phyloP scores from a whole-genome alignment of 371 early-diverging fungal genomes.

The Mortierella sp. region DNA sequence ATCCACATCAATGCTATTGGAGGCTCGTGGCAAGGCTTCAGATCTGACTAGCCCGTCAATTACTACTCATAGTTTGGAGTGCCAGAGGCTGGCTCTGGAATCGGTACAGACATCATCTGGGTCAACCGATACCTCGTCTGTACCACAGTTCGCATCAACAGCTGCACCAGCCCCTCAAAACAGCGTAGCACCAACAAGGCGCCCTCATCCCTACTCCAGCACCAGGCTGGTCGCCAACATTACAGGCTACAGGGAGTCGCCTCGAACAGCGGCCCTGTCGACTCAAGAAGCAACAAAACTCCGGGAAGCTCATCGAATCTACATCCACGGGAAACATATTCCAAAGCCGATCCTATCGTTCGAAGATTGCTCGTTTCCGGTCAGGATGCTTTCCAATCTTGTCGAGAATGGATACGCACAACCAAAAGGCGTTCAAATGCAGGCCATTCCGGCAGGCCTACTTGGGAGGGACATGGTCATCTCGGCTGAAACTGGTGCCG shows the following conservation, averaged over 20 bases:
- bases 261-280: constrained; percentile 46
- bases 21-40: neutral
- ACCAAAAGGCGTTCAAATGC: constrained; percentile 73
- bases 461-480: constrained; percentile 76
- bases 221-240: constrained; percentile 54
- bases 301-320: constrained; percentile 57
- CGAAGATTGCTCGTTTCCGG: constrained; percentile 61
- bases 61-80: neutral
- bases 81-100: neutral
- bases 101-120: no score
- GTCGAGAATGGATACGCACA: constrained; percentile 54
- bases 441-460: constrained; percentile 72
- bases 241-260: constrained; percentile 63
- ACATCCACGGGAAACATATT: constrained; percentile 58
- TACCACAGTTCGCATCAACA: no score
- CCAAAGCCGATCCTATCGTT: constrained; percentile 64
- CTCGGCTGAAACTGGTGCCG: constrained; percentile 75
- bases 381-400: constrained; percentile 55
- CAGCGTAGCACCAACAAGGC: neutral
- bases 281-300: constrained; percentile 50
- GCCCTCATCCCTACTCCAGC: constrained; percentile 14
- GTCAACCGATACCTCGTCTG: no score
- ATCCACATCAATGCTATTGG: no score
- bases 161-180: no score
- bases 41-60: neutral